phyloP scores from a whole-genome alignment of 805 yeast genomes.

The Kodamaea sagamina region DNA sequence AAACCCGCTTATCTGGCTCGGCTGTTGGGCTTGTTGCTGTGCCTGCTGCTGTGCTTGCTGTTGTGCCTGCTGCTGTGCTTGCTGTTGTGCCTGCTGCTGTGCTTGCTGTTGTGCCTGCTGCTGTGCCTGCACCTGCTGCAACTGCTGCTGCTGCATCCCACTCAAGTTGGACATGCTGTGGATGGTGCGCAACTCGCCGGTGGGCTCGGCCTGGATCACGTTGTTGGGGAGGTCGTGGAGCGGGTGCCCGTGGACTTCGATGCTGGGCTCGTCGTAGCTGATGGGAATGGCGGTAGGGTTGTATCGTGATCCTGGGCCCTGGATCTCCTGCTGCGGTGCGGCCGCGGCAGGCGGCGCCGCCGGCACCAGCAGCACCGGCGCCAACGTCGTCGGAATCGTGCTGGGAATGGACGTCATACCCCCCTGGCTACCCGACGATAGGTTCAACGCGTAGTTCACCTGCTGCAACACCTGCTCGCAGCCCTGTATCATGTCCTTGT shows the following conservation, averaged over 20 bases:
- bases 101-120: conserved; percentile 3
- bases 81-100: background rate
- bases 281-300: conserved; percentile 4
- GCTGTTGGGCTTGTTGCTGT: too few relatives aligned
- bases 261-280: background rate
- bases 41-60: conserved; percentile 10
- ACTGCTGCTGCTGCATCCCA: conserved; percentile 18
- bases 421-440: conserved; percentile 24
- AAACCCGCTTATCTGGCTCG: conserved; percentile 13
- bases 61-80: conserved; percentile 13
- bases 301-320: too few relatives aligned
- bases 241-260: conserved; percentile 9
- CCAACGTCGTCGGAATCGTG: conserved; percentile 42
- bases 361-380: conserved; percentile 8
- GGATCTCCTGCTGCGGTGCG: too few relatives aligned
- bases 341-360: conserved; percentile 3
- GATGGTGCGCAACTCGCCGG: conserved; percentile 25
- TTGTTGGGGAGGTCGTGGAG: conserved; percentile 12
- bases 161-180: conserved; percentile 32
- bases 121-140: background rate
- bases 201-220: conserved; percentile 5
- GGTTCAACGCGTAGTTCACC: conserved; percentile 30
- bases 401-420: conserved; percentile 36
- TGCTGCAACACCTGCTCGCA: conserved; percentile 31
- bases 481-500: conserved; percentile 39